These are phyloP conservation scores for Colletotrichum sp. DNA, from an alignment of 2,329 filamentous ascomycete genomes.

Conservation along the genomic window DNA sequence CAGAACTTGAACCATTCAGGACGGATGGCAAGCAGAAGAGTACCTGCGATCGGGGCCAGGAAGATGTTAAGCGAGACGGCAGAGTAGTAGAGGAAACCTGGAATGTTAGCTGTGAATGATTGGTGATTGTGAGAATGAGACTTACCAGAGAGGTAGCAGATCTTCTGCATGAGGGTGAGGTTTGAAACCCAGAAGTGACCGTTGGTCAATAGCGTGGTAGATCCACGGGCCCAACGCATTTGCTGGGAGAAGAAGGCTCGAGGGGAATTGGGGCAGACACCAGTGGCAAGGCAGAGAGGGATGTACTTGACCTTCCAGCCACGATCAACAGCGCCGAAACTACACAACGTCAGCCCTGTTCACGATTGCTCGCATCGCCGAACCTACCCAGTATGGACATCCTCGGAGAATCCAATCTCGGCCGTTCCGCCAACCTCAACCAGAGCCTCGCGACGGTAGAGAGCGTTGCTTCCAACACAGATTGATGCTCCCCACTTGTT, in stretches of 20 bases:
- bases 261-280: constrained; percentile 46
- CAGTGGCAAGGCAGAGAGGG: constrained; percentile 43
- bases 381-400: constrained; percentile 45
- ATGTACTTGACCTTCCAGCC: constrained; percentile 48
- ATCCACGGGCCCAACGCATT: constrained; percentile 47
- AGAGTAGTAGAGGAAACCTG: constrained; percentile 42
- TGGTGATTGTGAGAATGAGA: fast-evolving
- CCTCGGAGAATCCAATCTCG: constrained; percentile 47
- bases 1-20: constrained; percentile 47
- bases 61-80: constrained; percentile 44
- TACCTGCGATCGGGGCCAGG: constrained; percentile 43
- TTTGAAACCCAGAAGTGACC: constrained; percentile 43
- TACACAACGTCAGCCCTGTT: not conserved
- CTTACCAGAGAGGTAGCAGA: constrained; percentile 45
- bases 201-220: constrained; percentile 43
- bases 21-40: constrained; percentile 41
- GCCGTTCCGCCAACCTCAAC: constrained; percentile 45
- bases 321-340: constrained; percentile 43
- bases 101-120: not conserved
- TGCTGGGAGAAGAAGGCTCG: constrained; percentile 47
- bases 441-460: constrained; percentile 42
- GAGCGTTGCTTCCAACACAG: constrained; percentile 45
- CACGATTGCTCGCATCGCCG: not conserved
- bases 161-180: constrained; percentile 41
- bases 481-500: constrained; percentile 45